Conservation (phyloP, 768 basidiomycete species). For the Porphyrellus cyaneotinctus region DNA sequence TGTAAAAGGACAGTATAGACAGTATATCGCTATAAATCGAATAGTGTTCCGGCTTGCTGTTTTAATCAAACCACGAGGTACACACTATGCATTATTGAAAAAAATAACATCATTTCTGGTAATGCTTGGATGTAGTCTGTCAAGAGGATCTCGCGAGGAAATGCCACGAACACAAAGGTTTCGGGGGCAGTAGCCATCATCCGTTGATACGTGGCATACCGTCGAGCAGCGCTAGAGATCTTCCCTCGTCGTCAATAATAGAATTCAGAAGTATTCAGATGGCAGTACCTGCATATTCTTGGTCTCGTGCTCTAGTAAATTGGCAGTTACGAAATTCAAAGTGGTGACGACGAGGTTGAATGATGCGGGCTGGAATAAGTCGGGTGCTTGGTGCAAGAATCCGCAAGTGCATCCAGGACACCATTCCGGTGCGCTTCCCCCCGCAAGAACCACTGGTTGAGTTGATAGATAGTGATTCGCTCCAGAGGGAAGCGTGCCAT, state of each 20-base stretch:
- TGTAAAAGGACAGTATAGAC: neutral
- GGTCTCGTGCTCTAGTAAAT: neutral
- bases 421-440: neutral
- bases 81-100: conserved; percentile 34
- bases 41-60: neutral
- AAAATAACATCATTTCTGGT: neutral
- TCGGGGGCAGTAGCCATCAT: neutral
- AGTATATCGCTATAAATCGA: conserved; percentile 14
- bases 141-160: neutral
- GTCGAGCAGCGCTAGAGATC: neutral
- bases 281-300: neutral
- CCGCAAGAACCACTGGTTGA: neutral
- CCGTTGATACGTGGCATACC: neutral
- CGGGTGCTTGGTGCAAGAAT: neutral
- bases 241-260: neutral
- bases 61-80: neutral
- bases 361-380: neutral
- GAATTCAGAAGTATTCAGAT: too few relatives aligned
- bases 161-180: neutral
- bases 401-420: neutral
- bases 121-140: neutral
- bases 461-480: neutral
- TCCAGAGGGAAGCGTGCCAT: neutral
- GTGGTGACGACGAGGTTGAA: neutral
- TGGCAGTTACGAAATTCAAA: neutral